Conservation (phyloP, 2,329 filamentous ascomycete species). For the Albophoma yamanashiensis region DNA sequence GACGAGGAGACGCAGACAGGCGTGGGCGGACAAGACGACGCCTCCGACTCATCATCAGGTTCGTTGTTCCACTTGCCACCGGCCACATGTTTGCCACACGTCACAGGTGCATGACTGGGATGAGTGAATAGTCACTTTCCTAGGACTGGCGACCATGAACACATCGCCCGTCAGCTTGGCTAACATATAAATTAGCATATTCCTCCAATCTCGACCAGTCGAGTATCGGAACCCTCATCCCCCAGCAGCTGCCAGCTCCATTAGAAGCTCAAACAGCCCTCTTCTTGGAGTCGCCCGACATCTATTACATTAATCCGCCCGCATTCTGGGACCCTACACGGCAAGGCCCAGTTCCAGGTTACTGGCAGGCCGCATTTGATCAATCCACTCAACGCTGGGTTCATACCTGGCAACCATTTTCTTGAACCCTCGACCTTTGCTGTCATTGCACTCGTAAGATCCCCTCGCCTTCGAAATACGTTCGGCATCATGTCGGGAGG, state of each 20-base stretch:
- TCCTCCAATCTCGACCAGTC: not conserved
- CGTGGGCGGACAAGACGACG: constrained; percentile 2
- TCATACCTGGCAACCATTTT: constrained; percentile 24
- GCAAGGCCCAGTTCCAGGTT: constrained; percentile 19
- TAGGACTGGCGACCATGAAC: not conserved
- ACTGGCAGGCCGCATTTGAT: constrained; percentile 24
- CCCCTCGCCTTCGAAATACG: not conserved
- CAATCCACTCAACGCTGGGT: constrained; percentile 18
- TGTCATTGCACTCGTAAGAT: not conserved
- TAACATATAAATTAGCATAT: not conserved
- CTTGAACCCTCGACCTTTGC: constrained; percentile 5
- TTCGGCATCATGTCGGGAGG: constrained; percentile 23
- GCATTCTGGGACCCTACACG: constrained; percentile 16
- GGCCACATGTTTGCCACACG: constrained; percentile 3
- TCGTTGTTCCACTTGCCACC: constrained; percentile 2
- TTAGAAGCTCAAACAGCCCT: constrained; percentile 3
- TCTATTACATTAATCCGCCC: constrained; percentile 4
- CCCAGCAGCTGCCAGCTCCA: not conserved
- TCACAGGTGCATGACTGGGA: not conserved
- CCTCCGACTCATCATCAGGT: constrained; percentile 9
- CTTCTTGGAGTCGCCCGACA: constrained; percentile 1
- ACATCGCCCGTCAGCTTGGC: not conserved
- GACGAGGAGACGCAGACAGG: constrained; percentile 8
- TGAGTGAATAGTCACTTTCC: not conserved
- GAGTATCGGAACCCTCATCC: not conserved